phyloP scores from a whole-genome alignment of 108 stramenopile genomes.

The Craspedostauros australis region DNA sequence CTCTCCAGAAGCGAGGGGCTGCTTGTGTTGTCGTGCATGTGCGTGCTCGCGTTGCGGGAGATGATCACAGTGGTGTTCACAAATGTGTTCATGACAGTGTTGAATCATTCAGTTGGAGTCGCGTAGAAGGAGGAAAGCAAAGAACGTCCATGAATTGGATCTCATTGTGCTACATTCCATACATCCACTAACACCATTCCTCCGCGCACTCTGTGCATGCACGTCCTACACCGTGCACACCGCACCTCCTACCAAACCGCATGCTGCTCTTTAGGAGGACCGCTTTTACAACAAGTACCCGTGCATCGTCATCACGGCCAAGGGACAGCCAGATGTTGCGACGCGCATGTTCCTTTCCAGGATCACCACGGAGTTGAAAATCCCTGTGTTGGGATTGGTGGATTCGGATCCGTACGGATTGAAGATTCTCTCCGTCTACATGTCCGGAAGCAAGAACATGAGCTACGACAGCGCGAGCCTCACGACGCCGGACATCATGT shows the following conservation, averaged over 20 bases:
- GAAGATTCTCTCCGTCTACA: slow-evolving; percentile 94
- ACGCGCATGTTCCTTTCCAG: slow-evolving; percentile 81
- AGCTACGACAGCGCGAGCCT: slow-evolving; percentile 90
- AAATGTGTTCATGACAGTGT: no score
- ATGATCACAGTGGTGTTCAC: no score
- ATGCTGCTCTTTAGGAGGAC: slow-evolving; percentile 50
- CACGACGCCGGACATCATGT: slow-evolving; percentile 94
- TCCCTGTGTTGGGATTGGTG: slow-evolving; percentile 94
- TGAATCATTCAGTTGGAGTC: no score
- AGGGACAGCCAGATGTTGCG: slow-evolving; percentile 96
- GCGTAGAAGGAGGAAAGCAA: no score
- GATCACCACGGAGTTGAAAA: slow-evolving; percentile 79
- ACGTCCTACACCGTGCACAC: background rate
- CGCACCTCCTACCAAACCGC: background rate
- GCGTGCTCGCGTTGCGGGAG: no score
- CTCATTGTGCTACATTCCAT: no score
- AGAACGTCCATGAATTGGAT: no score
- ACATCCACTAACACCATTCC: background rate
- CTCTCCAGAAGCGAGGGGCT: background rate
- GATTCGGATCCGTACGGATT: slow-evolving; percentile 97
- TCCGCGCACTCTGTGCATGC: background rate
- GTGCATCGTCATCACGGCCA: slow-evolving; percentile 97
- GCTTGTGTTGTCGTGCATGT: background rate
- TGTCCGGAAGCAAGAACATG: slow-evolving; percentile 95
- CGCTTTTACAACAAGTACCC: slow-evolving; percentile 95